A percentile compares a stretch with the other conserved stretches of the same genome.
These are phyloP conservation scores for Thielaviopsis musarum DNA, from an alignment of 2,329 filamentous ascomycete species.

Conservation along the genomic window DNA sequence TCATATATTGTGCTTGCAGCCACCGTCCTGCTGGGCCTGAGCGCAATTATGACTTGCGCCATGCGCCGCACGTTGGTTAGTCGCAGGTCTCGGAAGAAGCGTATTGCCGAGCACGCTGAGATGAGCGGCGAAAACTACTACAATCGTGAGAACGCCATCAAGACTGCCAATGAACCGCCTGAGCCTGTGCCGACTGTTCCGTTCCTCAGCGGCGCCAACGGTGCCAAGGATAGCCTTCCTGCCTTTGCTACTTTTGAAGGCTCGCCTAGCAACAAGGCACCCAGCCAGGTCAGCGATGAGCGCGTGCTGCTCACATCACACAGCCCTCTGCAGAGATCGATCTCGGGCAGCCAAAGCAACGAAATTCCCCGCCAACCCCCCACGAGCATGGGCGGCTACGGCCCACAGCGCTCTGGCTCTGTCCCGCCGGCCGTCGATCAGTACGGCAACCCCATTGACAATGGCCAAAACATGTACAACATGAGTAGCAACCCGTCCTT, in stretches of 20 bases:
- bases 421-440: constrained; percentile 32
- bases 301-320: constrained; percentile 51
- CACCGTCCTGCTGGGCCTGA: constrained; percentile 67
- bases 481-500: constrained; percentile 21
- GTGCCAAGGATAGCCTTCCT: constrained; percentile 29
- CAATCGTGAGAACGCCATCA: constrained; percentile 45
- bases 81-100: constrained; percentile 80
- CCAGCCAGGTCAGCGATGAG: constrained; percentile 47
- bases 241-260: constrained; percentile 51
- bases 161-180: constrained; percentile 27
- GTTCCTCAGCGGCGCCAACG: constrained; percentile 34
- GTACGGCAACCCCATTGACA: constrained; percentile 41
- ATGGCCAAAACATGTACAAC: background rate
- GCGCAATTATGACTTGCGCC: constrained; percentile 74
- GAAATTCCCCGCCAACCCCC: background rate
- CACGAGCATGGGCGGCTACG: constrained; percentile 20
- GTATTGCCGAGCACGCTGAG: constrained; percentile 84
- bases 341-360: constrained; percentile 1
- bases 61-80: constrained; percentile 88
- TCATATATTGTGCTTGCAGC: constrained; percentile 85
- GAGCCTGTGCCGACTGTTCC: constrained; percentile 41
- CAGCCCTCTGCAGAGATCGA: constrained; percentile 42
- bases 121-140: constrained; percentile 96
- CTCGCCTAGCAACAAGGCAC: constrained; percentile 34
- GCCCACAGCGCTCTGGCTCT: constrained; percentile 25